Conservation (phyloP, 306 rosid genomes). For the Acacia melanoxylon region DNA sequence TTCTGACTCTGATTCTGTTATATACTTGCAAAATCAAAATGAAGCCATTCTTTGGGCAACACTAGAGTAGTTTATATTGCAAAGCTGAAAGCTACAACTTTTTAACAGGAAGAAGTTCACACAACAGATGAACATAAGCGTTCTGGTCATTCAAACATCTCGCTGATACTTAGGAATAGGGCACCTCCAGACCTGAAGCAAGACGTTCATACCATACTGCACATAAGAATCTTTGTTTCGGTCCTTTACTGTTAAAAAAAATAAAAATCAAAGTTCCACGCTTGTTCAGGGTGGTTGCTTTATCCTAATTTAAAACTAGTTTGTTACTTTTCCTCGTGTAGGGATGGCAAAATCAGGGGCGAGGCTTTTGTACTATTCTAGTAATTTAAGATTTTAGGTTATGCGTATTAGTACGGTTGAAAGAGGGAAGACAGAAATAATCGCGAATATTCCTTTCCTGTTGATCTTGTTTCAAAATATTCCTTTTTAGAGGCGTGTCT, state of each 20-base stretch:
- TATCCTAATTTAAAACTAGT: too few species aligned
- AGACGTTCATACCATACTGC: too few species aligned
- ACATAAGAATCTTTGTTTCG: too few species aligned
- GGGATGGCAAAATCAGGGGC: neutral
- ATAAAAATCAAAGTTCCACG: too few species aligned
- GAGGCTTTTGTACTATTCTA: neutral
- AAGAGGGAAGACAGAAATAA: neutral
- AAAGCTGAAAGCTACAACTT: neutral
- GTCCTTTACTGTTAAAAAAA: too few species aligned
- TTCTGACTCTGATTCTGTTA: neutral
- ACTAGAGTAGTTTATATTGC: neutral
- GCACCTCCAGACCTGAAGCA: too few species aligned
- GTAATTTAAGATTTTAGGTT: neutral
- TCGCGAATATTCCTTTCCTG: neutral
- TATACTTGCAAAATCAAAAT: neutral
- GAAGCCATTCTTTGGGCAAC: neutral
- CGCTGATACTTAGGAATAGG: too few species aligned
- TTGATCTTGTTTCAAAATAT: neutral
- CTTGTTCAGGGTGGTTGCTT: too few species aligned
- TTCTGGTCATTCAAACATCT: neutral
- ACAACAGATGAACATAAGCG: neutral
- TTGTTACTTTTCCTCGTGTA: too few species aligned
- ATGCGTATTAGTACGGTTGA: neutral
- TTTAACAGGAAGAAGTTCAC: neutral
- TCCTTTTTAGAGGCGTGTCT: neutral